Base-by-base conservation (phyloP, 2,329 filamentous ascomycete species). In the Botrytis paeoniae region DNA sequence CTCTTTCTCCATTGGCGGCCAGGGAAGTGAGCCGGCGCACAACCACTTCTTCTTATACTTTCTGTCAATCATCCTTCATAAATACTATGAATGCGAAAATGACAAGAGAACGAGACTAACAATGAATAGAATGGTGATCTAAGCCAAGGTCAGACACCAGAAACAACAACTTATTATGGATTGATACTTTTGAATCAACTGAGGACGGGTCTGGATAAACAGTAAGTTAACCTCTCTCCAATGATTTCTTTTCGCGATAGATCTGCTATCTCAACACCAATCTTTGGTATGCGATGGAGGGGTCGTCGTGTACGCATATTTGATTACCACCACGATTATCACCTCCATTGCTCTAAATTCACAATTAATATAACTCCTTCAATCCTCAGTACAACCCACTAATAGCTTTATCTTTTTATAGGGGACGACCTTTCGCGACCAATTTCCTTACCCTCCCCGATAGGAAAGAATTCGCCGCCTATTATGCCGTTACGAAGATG, bases 171-270 rank as follows among this genome's bases (percentile, higher is more conserved):
- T 22, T 87, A 90, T 72, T 88, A 90, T 78, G 94, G 94, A 54
- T 83, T 93, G 78, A 88, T 87, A 76, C 92, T 97, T 79, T 84
- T 97, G 62, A 89, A 93, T 71, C 90, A 91, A 80, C 88, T 97
- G 79, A 91, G 91, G 78, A 87, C 89, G 76, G 93, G 93, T 35
- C 89, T 89, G 75, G 94, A 97, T 82, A 97, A 97, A 84, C 93
- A 88, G 93, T 95, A 86, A 79, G 88, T 85, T 65, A 6, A 48
- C 29, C 43, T 65, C 29, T 41, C 41, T 41, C 41, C 20, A n/a
- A 51, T 39, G 64, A 54, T 66, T 39, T 16, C 43, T 39, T 35
- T 70, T 60, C 59, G 59, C 60, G 39, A 71, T 22, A 39, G 51
- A 25, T 37, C 63, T 68, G 65, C 62, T 35, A 54, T 51, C n/a